Conservation (phyloP, 495 filamentous ascomycete genomes). For the Baudoinia panamericana region DNA sequence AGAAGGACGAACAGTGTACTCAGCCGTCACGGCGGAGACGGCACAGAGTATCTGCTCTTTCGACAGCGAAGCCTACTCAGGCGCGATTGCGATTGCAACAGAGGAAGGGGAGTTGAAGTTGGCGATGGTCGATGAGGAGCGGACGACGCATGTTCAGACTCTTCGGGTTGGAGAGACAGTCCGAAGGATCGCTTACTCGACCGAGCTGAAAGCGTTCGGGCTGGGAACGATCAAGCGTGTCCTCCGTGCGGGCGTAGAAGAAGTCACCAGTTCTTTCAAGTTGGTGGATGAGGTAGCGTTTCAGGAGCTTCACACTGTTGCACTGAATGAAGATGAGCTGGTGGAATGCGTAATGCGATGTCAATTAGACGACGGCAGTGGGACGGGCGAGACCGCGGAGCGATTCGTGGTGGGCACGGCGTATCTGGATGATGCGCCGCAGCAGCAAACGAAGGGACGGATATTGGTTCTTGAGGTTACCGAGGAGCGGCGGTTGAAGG, state of each 20-base stretch:
- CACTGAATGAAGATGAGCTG: conserved; percentile 52
- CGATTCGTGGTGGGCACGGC: conserved; percentile 82
- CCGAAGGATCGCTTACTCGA: conserved; percentile 74
- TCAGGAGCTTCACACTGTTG: conserved; percentile 28
- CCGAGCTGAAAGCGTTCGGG: conserved; percentile 65
- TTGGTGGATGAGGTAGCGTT: conserved; percentile 36
- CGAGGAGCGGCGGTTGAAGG: conserved; percentile 52
- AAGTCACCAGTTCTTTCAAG: conserved; percentile 46
- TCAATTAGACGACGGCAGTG: conserved; percentile 52
- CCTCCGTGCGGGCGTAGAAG: conserved; percentile 42
- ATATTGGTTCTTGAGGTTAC: conserved; percentile 78
- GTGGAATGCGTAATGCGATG: conserved; percentile 75
- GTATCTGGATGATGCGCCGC: conserved; percentile 48
- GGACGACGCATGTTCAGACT: conserved; percentile 74
- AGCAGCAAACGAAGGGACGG: conserved; percentile 46
- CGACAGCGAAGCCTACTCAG: conserved; percentile 66
- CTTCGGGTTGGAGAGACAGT: conserved; percentile 70
- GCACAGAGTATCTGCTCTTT: conserved; percentile 71
- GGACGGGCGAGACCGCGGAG: conserved; percentile 38
- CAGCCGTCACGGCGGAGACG: conserved; percentile 85
- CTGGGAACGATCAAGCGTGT: conserved; percentile 68
- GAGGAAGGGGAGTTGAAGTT: conserved; percentile 58
- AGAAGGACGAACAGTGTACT: conserved; percentile 81
- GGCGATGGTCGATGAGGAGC: conserved; percentile 65
- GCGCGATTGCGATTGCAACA: conserved; percentile 68